Percentiles rank a stretch among this genome's conserved stretches.
phyloP scores from a whole-genome alignment of 768 basidiomycete genomes.

The Cystofilobasidium ferigula region DNA sequence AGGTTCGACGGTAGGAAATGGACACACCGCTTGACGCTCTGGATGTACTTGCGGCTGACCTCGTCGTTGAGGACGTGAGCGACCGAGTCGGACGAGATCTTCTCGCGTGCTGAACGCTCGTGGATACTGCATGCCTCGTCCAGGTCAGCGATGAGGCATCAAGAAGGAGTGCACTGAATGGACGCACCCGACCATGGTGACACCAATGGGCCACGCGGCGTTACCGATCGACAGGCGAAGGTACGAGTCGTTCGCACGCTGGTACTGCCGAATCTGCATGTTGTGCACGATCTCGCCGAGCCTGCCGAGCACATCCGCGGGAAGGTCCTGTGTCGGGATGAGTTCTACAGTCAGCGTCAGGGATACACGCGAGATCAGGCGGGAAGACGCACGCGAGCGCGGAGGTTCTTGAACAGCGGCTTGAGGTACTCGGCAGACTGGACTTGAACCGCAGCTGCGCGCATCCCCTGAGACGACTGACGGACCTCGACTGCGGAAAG shows the following conservation, averaged over 20 bases:
- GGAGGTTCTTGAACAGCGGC: constrained; percentile 81
- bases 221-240: constrained; percentile 94
- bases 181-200: constrained; percentile 93
- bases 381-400: constrained; percentile 60
- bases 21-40: constrained; percentile 76
- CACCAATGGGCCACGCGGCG: constrained; percentile 98
- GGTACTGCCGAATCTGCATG: constrained; percentile 94
- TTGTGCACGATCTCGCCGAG: constrained; percentile 89
- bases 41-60: constrained; percentile 96
- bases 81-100: constrained; percentile 92
- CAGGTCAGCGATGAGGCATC: neutral
- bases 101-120: constrained; percentile 93
- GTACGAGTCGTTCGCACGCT: constrained; percentile 92
- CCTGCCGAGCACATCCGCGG: constrained; percentile 67
- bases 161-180: neutral
- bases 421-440: constrained; percentile 95
- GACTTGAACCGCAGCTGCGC: constrained; percentile 87
- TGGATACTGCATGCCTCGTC: constrained; percentile 53
- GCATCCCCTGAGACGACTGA: constrained; percentile 77
- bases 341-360: neutral
- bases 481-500: constrained; percentile 59
- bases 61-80: constrained; percentile 98
- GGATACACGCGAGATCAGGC: neutral
- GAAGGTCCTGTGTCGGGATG: constrained; percentile 48
- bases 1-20: constrained; percentile 1